These are phyloP conservation scores for Alternaria postmessia DNA, from an alignment of 2,329 filamentous ascomycete species.

Conservation along the genomic window DNA sequence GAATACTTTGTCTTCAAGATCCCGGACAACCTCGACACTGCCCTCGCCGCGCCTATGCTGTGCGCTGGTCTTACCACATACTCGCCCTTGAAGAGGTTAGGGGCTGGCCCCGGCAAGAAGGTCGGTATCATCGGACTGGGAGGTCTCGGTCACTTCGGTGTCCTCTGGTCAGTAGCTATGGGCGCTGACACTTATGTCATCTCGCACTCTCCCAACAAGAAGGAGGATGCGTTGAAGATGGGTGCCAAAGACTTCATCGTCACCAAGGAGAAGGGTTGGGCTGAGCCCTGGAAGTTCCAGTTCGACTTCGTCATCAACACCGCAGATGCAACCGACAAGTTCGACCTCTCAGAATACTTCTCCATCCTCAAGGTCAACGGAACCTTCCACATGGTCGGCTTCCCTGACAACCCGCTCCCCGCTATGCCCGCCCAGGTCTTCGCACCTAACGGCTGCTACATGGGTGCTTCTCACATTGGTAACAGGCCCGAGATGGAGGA, in stretches of 20 bases:
- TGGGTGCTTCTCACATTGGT: conserved; percentile 61
- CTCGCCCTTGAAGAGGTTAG: conserved; percentile 78
- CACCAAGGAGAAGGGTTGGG: conserved; percentile 67
- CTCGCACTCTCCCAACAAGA: conserved; percentile 67
- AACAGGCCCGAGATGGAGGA: conserved; percentile 60
- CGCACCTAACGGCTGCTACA: conserved; percentile 71
- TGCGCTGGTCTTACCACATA: conserved; percentile 85
- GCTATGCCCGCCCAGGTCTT: conserved; percentile 77
- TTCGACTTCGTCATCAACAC: conserved; percentile 83
- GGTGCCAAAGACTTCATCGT: conserved; percentile 68
- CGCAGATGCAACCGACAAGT: conserved; percentile 72
- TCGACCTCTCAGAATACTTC: conserved; percentile 76
- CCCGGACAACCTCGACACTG: conserved; percentile 70
- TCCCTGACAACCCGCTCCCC: conserved; percentile 79
- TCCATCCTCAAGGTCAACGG: conserved; percentile 82
- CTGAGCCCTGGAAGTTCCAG: conserved; percentile 62
- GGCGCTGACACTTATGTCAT: conserved; percentile 70
- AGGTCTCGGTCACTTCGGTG: conserved; percentile 60
- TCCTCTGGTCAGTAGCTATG: conserved; percentile 60
- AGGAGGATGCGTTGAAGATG: conserved; percentile 66
- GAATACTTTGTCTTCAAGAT: conserved; percentile 81
- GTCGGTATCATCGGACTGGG: conserved; percentile 75
- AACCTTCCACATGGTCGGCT: conserved; percentile 79
- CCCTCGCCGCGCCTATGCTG: conserved; percentile 78
- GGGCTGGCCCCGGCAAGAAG: conserved; percentile 79